Base-by-base conservation (phyloP, 2,329 filamentous ascomycete genomes). In the Arthrobotrys pseudoclavata region DNA sequence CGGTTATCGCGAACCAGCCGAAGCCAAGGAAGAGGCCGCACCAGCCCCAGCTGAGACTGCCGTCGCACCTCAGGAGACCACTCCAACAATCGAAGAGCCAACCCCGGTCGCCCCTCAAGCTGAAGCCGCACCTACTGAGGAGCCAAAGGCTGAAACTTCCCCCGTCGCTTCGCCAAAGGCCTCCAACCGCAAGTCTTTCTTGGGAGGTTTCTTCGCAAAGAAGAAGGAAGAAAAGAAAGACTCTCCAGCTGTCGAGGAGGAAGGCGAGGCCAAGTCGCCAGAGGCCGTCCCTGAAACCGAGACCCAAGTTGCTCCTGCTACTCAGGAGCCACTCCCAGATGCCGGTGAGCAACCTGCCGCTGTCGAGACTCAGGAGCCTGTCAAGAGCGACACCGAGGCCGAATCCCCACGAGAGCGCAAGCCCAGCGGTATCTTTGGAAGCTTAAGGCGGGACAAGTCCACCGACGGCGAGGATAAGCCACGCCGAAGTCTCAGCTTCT, bases 1-100 rank as follows among this genome's bases (percentile, higher is more conserved):
- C 47, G 53, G 26, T n/a, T 63, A 13, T 34, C 13, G 22, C 15
- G 15, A 66, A 57, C n/a, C 81, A 69, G 79, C 81, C 47, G 82
- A 83, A 69, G 80, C 80, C 26, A 79, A 81, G 15, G 80, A 67
- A 63, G 81, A 67, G 80, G 79, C 60, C 69, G 70, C 40, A 47
- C 68, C n/a, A 63, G 74, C 31, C 62, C 69, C 37, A 20, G 42
- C 10, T 60, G 55, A 60, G 6, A 3, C 55, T 26, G 72, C 71
- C 31, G 67, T 77, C 31, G 75, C 79, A 50, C 55, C 70, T 60
- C 69, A 63, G 20, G 37, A 80, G n/a, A 68, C 79, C 20, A 62
- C 45, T 47, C 45, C 80, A 75, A 76, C 20, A 7, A 81, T 60
- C 45, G 64, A 48, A 10, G 78, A 69, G 37, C 15, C 37, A 6